These are phyloP conservation scores for Arctium minus DNA, from an alignment of 129 eudicot genomes.

Conservation along the genomic window DNA sequence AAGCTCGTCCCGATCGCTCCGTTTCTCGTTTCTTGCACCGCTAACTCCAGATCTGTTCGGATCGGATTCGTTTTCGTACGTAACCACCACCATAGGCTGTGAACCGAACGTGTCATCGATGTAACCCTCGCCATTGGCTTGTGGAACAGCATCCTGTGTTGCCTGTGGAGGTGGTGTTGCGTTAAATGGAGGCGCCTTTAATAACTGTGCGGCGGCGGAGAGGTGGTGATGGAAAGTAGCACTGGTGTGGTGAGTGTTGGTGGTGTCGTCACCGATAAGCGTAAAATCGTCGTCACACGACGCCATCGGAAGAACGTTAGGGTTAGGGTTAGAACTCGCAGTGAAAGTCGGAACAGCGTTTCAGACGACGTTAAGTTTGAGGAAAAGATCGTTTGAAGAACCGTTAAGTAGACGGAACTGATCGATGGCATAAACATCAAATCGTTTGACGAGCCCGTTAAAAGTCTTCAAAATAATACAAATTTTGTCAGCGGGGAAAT, in stretches of 20 bases:
- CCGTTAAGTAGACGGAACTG: background rate
- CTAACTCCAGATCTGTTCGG: conserved; percentile 19
- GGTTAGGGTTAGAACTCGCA: background rate
- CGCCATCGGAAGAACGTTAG: background rate
- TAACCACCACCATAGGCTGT: conserved; percentile 11
- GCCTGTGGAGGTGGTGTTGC: background rate
- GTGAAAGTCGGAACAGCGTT: background rate
- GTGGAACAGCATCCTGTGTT: background rate
- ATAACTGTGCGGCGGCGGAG: background rate
- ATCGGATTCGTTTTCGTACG: conserved; percentile 44
- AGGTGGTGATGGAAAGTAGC: background rate
- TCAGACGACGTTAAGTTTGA: background rate
- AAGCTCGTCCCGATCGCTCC: conserved; percentile 37
- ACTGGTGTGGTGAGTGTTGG: background rate
- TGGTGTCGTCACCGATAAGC: background rate
- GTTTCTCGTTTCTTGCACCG: conserved; percentile 19
- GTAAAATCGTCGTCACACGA: background rate
- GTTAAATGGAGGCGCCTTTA: background rate
- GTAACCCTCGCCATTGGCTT: background rate
- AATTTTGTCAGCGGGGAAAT: too few species aligned
- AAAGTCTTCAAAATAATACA: too few species aligned
- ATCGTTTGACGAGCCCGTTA: background rate
- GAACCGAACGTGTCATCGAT: conserved; percentile 11
- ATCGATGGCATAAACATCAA: background rate
- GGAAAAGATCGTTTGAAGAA: background rate